Evolutionary conservation across 1,139 yeast species (phyloP).

Genomic region (Debaryomycetaceae sp.): DNA sequence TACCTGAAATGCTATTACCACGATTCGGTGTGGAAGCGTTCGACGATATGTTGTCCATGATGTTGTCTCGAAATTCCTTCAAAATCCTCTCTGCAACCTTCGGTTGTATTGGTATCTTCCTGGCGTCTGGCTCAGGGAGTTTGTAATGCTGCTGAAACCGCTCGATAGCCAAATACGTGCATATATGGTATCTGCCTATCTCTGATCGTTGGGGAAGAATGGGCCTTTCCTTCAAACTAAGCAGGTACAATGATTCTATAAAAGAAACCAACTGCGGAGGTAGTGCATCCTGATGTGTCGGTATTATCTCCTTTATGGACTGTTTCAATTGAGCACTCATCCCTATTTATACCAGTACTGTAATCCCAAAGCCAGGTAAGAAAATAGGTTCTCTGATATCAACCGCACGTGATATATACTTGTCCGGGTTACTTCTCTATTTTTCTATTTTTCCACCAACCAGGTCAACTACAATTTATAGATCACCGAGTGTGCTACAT

Average conservation of each 20-base stretch:
- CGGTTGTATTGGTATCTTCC: slow-evolving; percentile 59
- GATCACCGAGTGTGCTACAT: neutral
- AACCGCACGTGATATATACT: neutral
- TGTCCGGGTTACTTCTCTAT: slow-evolving; percentile 8
- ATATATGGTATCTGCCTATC: slow-evolving; percentile 60
- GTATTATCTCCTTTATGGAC: slow-evolving; percentile 46
- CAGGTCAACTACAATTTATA: slow-evolving; percentile 11
- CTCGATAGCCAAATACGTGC: slow-evolving; percentile 61
- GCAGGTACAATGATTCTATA: slow-evolving; percentile 48
- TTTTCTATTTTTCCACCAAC: slow-evolving; percentile 15
- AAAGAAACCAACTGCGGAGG: slow-evolving; percentile 47
- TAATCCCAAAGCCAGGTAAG: neutral
- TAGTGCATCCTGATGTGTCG: slow-evolving; percentile 44
- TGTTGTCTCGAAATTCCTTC: slow-evolving; percentile 39
- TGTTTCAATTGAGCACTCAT: slow-evolving; percentile 22
- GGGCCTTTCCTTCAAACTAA: slow-evolving; percentile 48
- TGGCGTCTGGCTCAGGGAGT: slow-evolving; percentile 45
- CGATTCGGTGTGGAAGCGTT: slow-evolving; percentile 29
- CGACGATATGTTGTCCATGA: slow-evolving; percentile 26
- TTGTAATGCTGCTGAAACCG: slow-evolving; percentile 39
- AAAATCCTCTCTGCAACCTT: slow-evolving; percentile 37
- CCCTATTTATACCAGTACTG: neutral
- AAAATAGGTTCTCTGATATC: neutral
- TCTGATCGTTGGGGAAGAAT: slow-evolving; percentile 51
- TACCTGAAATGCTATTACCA: slow-evolving; percentile 8